Conservation (phyloP, 768 basidiomycete genomes). For the Podaxis pistillaris region DNA sequence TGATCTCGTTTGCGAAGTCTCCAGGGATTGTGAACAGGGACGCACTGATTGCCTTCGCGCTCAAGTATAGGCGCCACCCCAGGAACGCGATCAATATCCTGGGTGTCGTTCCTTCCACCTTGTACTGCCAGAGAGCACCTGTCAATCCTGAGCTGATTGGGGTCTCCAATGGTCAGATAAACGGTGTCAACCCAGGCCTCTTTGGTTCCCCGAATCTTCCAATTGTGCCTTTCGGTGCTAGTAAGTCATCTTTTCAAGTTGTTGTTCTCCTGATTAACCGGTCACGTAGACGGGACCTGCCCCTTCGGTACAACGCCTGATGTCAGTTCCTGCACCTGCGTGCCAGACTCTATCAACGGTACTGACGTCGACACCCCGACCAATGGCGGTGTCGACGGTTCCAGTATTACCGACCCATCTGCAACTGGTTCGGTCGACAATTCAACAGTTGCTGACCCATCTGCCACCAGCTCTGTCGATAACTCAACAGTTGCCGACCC, state of each 20-base stretch:
- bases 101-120: slow-evolving; percentile 43
- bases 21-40: slow-evolving; percentile 36
- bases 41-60: slow-evolving; percentile 40
- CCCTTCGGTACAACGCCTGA: slow-evolving; percentile 42
- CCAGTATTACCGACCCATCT: slow-evolving; percentile 9
- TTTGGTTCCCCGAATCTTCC: slow-evolving; percentile 39
- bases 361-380: slow-evolving; percentile 11
- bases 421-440: neutral
- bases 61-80: slow-evolving; percentile 41
- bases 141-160: slow-evolving; percentile 40
- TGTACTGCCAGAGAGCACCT: slow-evolving; percentile 41
- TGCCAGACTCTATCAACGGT: slow-evolving; percentile 18
- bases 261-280: neutral
- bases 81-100: slow-evolving; percentile 42
- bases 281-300: slow-evolving; percentile 39
- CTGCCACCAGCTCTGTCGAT: slow-evolving; percentile 12
- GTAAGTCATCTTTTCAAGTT: slow-evolving; percentile 26
- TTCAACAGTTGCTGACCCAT: neutral
- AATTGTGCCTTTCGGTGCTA: slow-evolving; percentile 42
- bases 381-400: slow-evolving; percentile 2
- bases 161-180: slow-evolving; percentile 39
- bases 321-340: slow-evolving; percentile 39
- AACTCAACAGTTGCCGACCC: slow-evolving; percentile 10
- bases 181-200: slow-evolving; percentile 41
- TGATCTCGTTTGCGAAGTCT: slow-evolving; percentile 51